Percentiles rank a stretch among this genome's conserved stretches.
These are phyloP conservation scores for Crataegus laevigata DNA, from an alignment of 306 rosid genomes.

Conservation along the genomic window DNA sequence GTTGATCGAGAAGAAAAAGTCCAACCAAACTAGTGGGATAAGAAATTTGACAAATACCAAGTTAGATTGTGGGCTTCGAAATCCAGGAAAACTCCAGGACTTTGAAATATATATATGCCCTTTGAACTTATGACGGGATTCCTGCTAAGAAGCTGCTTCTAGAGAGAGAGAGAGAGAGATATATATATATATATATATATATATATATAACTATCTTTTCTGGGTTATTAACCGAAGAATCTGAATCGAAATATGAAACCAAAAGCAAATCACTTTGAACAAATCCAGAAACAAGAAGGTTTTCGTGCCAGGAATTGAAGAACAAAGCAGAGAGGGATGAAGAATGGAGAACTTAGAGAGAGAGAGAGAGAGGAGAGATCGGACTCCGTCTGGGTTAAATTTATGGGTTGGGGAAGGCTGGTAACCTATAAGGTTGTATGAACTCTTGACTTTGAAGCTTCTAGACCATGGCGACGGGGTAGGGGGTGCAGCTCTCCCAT, in stretches of 20 bases:
- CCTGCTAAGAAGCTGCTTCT: too few relatives aligned
- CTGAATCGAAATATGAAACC: not conserved
- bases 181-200: too few relatives aligned
- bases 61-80: not conserved
- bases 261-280: not conserved
- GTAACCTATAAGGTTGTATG: not conserved
- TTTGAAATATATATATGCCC: not conserved
- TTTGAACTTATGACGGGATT: not conserved
- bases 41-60: not conserved
- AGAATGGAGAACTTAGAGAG: not conserved
- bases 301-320: not conserved
- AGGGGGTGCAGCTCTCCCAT: not conserved
- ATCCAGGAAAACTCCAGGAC: not conserved
- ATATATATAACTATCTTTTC: not conserved
- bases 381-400: not conserved
- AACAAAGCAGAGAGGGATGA: not conserved
- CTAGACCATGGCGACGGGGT: not conserved
- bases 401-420: not conserved
- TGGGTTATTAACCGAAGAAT: not conserved
- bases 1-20: not conserved
- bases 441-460: not conserved
- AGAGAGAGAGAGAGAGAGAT: too few relatives aligned
- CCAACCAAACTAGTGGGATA: not conserved
- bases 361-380: not conserved
- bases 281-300: not conserved